Conservation (phyloP, 2,329 filamentous ascomycete species). For the Xylariales sp. region DNA sequence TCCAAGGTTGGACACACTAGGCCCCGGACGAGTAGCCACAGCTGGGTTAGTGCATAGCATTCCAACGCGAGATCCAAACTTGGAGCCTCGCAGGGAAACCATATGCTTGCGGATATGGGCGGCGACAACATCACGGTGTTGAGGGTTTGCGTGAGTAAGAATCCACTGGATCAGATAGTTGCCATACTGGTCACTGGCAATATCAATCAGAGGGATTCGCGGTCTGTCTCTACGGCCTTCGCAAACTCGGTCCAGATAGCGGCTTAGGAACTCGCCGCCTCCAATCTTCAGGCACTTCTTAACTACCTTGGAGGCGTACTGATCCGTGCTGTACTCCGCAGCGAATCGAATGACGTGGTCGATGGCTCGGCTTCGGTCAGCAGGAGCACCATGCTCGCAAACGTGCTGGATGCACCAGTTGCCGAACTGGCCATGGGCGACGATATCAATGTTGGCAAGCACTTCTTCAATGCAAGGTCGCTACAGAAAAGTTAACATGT, state of each 20-base stretch:
- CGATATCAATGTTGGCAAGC: constrained; percentile 87
- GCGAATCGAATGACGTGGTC: constrained; percentile 93
- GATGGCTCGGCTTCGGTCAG: constrained; percentile 87
- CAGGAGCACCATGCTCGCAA: constrained; percentile 89
- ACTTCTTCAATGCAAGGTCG: constrained; percentile 97
- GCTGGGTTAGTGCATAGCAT: constrained; percentile 98
- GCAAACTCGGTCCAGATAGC: constrained; percentile 90
- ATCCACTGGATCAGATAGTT: constrained; percentile 99
- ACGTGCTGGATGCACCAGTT: constrained; percentile 99
- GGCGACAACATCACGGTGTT: constrained; percentile 90
- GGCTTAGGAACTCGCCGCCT: constrained; percentile 80
- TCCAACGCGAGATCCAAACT: constrained; percentile 95
- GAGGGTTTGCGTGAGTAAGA: constrained; percentile 76
- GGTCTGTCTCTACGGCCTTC: constrained; percentile 86
- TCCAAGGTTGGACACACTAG: constrained; percentile 62
- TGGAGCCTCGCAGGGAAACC: constrained; percentile 96
- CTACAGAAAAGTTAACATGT: neutral
- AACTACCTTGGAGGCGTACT: constrained; percentile 98
- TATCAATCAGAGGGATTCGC: constrained; percentile 95
- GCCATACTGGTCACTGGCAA: constrained; percentile 96
- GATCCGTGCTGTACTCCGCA: constrained; percentile 96
- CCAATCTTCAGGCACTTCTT: constrained; percentile 99
- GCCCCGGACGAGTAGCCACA: constrained; percentile 81
- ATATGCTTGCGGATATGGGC: constrained; percentile 97
- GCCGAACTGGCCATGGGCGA: constrained; percentile 95